These are phyloP conservation scores for Neonectria punicea DNA, from an alignment of 2,329 filamentous ascomycete species.

Conservation along the genomic window DNA sequence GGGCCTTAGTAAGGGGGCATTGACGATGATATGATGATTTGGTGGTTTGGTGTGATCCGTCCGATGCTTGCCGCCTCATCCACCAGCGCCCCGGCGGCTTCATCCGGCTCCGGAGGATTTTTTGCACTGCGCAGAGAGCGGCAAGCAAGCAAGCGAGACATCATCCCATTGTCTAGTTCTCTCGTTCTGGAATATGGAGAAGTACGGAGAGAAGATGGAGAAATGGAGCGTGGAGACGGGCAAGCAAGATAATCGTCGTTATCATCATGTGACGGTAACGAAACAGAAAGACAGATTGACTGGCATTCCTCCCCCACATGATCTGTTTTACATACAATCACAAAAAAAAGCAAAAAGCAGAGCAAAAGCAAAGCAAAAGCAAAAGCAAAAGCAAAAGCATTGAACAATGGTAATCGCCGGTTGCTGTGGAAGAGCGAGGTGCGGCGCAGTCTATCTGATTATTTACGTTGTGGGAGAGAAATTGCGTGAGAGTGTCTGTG, in stretches of 20 bases:
- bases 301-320: conserved; percentile 10
- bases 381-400: not conserved
- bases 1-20: conserved; percentile 25
- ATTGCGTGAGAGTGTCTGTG: conserved; percentile 5
- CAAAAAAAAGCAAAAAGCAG: no score
- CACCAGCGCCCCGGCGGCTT: not conserved
- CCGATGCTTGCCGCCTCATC: conserved; percentile 14
- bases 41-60: conserved; percentile 15
- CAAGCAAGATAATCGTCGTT: not conserved
- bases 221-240: not conserved
- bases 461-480: not conserved
- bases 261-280: not conserved
- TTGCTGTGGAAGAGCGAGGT: conserved; percentile 6
- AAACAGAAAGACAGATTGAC: not conserved
- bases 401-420: not conserved
- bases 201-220: not conserved
- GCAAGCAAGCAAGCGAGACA: not conserved
- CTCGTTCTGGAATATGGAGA: not conserved
- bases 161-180: not conserved
- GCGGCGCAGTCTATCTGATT: no score
- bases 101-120: not conserved
- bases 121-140: not conserved
- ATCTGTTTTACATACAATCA: not conserved
- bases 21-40: conserved; percentile 25
- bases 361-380: no score